Percentiles rank a stretch among this genome's conserved stretches.
These are phyloP conservation scores for Dentipellis fragilis DNA, from an alignment of 768 basidiomycete genomes.

Conservation along the genomic window DNA sequence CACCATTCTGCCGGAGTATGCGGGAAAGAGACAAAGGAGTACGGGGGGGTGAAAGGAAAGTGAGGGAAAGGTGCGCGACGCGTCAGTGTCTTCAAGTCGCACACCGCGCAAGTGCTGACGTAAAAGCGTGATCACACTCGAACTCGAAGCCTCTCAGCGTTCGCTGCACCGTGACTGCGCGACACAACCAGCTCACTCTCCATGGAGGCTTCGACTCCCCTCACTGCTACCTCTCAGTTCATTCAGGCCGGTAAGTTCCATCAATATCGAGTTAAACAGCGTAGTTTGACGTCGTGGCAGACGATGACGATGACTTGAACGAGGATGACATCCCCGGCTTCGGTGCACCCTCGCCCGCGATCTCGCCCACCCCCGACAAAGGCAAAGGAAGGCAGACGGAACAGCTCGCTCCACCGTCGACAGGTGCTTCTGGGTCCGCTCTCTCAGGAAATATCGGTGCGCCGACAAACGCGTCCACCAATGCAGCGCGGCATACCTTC, in stretches of 20 bases:
- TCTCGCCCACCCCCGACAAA: constrained; percentile 43
- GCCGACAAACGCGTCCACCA: constrained; percentile 23
- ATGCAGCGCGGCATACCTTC: constrained; percentile 48
- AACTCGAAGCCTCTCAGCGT: constrained; percentile 14
- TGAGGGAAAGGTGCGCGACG: constrained; percentile 14
- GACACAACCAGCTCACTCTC: not conserved
- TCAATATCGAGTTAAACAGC: not conserved
- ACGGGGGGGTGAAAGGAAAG: not conserved
- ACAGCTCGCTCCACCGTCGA: constrained; percentile 34
- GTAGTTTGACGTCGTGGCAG: constrained; percentile 12
- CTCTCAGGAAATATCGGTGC: constrained; percentile 71
- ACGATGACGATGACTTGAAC: constrained; percentile 73
- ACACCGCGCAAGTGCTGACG: constrained; percentile 7
- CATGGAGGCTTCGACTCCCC: constrained; percentile 29
- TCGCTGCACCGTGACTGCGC: not conserved
- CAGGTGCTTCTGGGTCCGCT: constrained; percentile 22
- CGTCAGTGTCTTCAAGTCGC: constrained; percentile 18
- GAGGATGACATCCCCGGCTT: constrained; percentile 78
- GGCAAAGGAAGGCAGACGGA: constrained; percentile 61
- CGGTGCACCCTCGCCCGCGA: constrained; percentile 32
- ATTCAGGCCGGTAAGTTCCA: constrained; percentile 59
- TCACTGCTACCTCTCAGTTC: constrained; percentile 61
- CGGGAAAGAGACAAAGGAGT: too few species aligned
- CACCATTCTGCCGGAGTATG: constrained; percentile 7
- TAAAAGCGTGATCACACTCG: constrained; percentile 15